Evolutionary conservation across 768 basidiomycete genomes (phyloP).

Genomic region (Amanita phalloides): DNA sequence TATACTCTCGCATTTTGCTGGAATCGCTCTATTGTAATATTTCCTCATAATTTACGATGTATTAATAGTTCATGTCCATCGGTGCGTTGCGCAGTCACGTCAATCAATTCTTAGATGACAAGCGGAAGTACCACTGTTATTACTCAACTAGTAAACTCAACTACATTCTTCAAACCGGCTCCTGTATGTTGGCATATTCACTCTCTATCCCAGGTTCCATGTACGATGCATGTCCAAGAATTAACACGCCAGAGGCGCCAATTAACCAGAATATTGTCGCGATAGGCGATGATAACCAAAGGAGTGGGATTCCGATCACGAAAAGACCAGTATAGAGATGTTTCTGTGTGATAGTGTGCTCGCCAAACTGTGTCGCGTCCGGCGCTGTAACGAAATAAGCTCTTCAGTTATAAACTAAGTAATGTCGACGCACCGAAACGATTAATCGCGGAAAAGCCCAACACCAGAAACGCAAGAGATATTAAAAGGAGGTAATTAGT

Average conservation of each 20-base stretch:
- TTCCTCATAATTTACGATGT: background rate
- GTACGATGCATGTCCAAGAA: conserved; percentile 77
- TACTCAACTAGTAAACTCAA: background rate
- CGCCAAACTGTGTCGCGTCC: conserved; percentile 77
- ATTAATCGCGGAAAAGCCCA: conserved; percentile 86
- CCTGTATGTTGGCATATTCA: conserved; percentile 79
- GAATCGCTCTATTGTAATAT: background rate
- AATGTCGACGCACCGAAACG: conserved; percentile 56
- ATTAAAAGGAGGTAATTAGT: conserved; percentile 77
- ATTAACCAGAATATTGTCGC: conserved; percentile 91
- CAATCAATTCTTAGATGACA: too few species aligned
- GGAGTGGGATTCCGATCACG: conserved; percentile 82
- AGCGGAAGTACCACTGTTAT: too few species aligned
- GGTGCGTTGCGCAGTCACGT: background rate
- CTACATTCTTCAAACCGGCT: conserved; percentile 33
- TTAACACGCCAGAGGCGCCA: conserved; percentile 75
- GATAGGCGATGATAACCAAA: conserved; percentile 70
- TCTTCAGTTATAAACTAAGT: background rate
- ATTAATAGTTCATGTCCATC: background rate
- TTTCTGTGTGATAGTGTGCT: conserved; percentile 79
- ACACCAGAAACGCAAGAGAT: conserved; percentile 79
- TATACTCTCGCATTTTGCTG: background rate
- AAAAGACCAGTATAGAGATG: conserved; percentile 83
- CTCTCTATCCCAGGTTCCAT: conserved; percentile 95
- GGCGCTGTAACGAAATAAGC: conserved; percentile 36